These are phyloP conservation scores for Cutaneotrichosporon sp. DNA, from an alignment of 1,284 basidiomycete species.

Conservation along the genomic window DNA sequence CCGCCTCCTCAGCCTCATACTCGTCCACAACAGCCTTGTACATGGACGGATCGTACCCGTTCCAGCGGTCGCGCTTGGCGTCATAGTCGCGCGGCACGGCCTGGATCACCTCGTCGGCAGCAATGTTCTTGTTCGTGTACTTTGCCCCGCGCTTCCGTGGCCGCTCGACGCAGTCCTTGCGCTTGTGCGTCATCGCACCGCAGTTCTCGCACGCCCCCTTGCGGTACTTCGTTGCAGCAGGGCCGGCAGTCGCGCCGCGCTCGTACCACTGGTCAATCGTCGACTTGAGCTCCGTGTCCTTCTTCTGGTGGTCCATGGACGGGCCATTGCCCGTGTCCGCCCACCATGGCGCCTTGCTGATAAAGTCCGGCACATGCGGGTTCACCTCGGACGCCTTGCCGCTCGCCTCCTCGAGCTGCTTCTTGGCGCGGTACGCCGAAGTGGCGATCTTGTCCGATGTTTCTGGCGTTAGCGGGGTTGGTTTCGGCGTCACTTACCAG, in stretches of 20 bases:
- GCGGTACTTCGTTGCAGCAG: constrained; percentile 89
- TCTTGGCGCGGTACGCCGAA: constrained; percentile 87
- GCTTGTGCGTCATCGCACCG: constrained; percentile 90
- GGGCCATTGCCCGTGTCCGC: constrained; percentile 68
- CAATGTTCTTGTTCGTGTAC: constrained; percentile 84
- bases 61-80: constrained; percentile 96
- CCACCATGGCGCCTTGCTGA: constrained; percentile 97
- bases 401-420: constrained; percentile 86
- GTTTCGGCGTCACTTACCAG: constrained; percentile 6
- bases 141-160: constrained; percentile 94
- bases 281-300: constrained; percentile 55
- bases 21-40: constrained; percentile 86
- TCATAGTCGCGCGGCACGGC: constrained; percentile 78
- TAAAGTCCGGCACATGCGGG: constrained; percentile 88
- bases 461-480: constrained; percentile 8
- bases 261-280: constrained; percentile 90
- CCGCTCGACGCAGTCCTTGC: constrained; percentile 87
- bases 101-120: constrained; percentile 83
- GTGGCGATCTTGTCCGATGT: constrained; percentile 66
- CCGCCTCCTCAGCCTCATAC: constrained; percentile 87
- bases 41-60: constrained; percentile 87
- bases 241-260: constrained; percentile 76
- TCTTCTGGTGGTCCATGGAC: constrained; percentile 80
- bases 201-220: constrained; percentile 99
- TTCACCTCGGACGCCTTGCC: constrained; percentile 99